These are phyloP conservation scores for Yarrowia keelungensis DNA, from an alignment of 805 yeast genomes.

Conservation along the genomic window DNA sequence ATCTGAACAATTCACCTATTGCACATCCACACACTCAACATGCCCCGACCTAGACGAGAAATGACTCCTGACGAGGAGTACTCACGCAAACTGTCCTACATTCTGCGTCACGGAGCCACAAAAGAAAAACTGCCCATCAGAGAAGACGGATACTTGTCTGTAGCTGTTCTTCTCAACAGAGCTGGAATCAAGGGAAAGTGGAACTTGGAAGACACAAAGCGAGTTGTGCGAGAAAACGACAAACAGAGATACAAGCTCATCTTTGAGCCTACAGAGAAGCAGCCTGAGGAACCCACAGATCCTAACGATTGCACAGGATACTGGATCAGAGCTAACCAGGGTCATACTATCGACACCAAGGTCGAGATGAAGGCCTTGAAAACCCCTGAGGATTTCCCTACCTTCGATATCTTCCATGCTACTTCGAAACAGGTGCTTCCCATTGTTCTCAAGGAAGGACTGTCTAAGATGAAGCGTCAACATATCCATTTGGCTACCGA, in stretches of 20 bases:
- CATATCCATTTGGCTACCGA: slow-evolving; percentile 87
- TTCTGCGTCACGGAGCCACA: slow-evolving; percentile 85
- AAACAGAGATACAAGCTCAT: slow-evolving; percentile 72
- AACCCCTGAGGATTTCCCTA: slow-evolving; percentile 55
- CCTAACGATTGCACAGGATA: slow-evolving; percentile 40
- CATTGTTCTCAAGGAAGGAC: slow-evolving; percentile 62
- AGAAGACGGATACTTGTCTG: slow-evolving; percentile 66
- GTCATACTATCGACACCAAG: slow-evolving; percentile 70
- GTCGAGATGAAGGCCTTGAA: slow-evolving; percentile 54
- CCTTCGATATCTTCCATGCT: slow-evolving; percentile 84
- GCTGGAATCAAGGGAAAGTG: slow-evolving; percentile 65
- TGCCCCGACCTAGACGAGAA: slow-evolving; percentile 37
- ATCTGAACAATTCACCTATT: neutral
- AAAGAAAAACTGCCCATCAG: slow-evolving; percentile 72
- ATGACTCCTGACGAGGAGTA: slow-evolving; percentile 53
- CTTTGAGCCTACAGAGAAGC: slow-evolving; percentile 28
- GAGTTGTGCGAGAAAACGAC: slow-evolving; percentile 68
- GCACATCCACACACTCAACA: neutral
- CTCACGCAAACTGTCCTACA: slow-evolving; percentile 75
- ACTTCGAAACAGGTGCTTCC: slow-evolving; percentile 55
- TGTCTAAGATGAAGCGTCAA: slow-evolving; percentile 73
- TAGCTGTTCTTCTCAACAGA: slow-evolving; percentile 62
- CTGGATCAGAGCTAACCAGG: slow-evolving; percentile 88
- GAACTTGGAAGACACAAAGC: slow-evolving; percentile 62
- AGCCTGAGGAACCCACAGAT: slow-evolving; percentile 40